Evolutionary conservation across 139 green algal genomes (phyloP), one percentile per base, ranked within the genome.

Genomic region (Deuterostichococcus epilithicus): DNA sequence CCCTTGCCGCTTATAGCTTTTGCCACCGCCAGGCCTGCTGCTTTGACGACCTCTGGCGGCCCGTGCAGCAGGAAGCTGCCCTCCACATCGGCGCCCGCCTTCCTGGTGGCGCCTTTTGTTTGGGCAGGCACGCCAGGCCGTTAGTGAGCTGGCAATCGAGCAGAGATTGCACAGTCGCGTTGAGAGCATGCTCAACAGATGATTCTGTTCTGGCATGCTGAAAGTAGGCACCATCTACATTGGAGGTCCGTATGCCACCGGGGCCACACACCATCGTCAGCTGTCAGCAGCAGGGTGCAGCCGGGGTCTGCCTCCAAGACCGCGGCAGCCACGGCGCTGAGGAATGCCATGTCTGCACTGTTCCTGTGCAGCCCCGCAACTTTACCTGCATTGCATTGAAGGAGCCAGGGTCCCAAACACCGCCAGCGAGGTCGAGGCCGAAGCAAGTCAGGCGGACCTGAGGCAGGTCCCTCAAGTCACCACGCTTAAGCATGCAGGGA

Each of bases 351-450:
- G 30, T 73, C 65, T 34, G 74, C 63, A 44, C 59, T 65, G 38
- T n/a, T 30, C 33, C 74, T 38, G 63, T 79, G 74, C 30, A 73
- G 72, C 37, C n/a, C 59, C 42, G 36, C 74, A 30, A 73, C 44
- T 5, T 42, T 67, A 26, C 74, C 74, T 79, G 66, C 60, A 75
- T n/a, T n/a, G n/a, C n/a, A n/a, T n/a, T n/a, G n/a, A n/a, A n/a
- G n/a, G n/a, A n/a, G n/a, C n/a, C n/a, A n/a, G n/a, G n/a, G n/a
- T n/a, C n/a, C n/a, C n/a, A n/a, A n/a, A n/a, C n/a, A n/a, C n/a
- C n/a, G n/a, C n/a, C n/a, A n/a, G n/a, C n/a, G n/a, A n/a, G n/a
- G n/a, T n/a, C n/a, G n/a, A n/a, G n/a, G n/a, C n/a, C n/a, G n/a
- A n/a, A n/a, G n/a, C n/a, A n/a, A n/a, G n/a, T n/a, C n/a, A n/a